Conservation (phyloP, 202 grass and related monocot species). For the Setaria viridis region DNA sequence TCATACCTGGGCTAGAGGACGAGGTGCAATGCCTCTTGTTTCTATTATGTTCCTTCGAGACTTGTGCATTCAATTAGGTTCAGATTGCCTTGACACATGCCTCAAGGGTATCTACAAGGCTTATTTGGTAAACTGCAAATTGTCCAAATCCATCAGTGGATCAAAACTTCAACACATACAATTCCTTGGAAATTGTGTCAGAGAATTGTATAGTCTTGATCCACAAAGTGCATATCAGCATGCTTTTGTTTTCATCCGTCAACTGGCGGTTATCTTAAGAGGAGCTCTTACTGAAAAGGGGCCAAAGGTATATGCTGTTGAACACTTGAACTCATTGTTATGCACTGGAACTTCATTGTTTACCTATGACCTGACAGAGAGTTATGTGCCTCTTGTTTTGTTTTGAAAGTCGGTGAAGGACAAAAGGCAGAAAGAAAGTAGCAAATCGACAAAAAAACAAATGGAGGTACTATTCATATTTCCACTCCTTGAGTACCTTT, state of each 20-base stretch:
- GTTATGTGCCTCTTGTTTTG: constrained; percentile 34
- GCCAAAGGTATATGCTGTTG: constrained; percentile 69
- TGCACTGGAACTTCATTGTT: constrained; percentile 32
- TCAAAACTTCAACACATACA: constrained; percentile 92
- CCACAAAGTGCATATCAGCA: constrained; percentile 82
- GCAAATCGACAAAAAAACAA: constrained; percentile 72
- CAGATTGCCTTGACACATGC: constrained; percentile 82
- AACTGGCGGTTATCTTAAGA: constrained; percentile 78
- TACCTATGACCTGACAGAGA: constrained; percentile 46
- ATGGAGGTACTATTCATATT: constrained; percentile 57
- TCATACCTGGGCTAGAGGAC: constrained; percentile 86
- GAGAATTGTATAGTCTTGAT: constrained; percentile 78
- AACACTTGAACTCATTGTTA: not conserved
- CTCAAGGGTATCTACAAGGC: constrained; percentile 96
- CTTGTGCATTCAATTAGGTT: constrained; percentile 84
- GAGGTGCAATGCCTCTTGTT: constrained; percentile 72
- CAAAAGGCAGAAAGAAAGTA: constrained; percentile 81
- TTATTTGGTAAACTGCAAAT: constrained; percentile 98
- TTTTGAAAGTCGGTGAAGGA: constrained; percentile 69
- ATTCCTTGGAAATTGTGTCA: constrained; percentile 96
- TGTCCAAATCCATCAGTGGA: constrained; percentile 83
- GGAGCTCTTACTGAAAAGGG: constrained; percentile 87
- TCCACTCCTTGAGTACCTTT: not conserved
- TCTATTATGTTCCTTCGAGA: constrained; percentile 94
- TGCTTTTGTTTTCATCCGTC: constrained; percentile 97